Evolutionary conservation across 2,329 filamentous ascomycete species (phyloP), one percentile per base, ranked within the genome.

Genomic region (Verticillium albo-atrum): DNA sequence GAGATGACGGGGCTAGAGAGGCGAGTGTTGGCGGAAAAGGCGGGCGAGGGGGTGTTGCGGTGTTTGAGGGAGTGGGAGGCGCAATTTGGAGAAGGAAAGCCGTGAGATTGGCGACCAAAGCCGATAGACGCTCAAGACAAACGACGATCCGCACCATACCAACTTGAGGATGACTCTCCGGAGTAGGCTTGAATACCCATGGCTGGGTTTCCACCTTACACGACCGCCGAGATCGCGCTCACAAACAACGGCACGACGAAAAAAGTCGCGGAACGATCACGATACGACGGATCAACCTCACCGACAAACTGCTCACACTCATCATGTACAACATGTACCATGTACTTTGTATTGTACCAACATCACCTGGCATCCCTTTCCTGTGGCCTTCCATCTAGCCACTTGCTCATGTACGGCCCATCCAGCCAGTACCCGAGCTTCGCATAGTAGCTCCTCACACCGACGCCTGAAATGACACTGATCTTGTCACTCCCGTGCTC

Each of bases 391-490:
- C 81, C 82, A 63, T 86, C 82, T 3, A 86, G 71, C 83, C 82
- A 86, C 72, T 88, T 88, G 72, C 82, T 85, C 82, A 87, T 91
- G 64, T 96, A 97, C 12, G 91, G 92, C 10, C 95, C 95, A 72
- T 99, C 95, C 30, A 99, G 81, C 81, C 86, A 91, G 77, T 97
- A 99, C 1, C 95, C 95, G 32, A 99, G 82, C 73, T 93, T 94
- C 64, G 85, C 88, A 72, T 99, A 99, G 73, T 99, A 99, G 70
- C 91, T 96, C 70, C 95, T 83, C 20, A 98, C 96, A 14, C 95
- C 95, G 7, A 99, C 93, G 30, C 95, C 95, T n/a, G 92, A 97
- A 62, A 99, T 99, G 65, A 99, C 92, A 70, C 91, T 95, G 59
- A 99, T 92, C 82, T 99, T 99, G 62, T 83, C 83, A 67, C 93